Evolutionary conservation across 2,329 filamentous ascomycete species (phyloP).

Genomic region (Acrocalymma vagum): DNA sequence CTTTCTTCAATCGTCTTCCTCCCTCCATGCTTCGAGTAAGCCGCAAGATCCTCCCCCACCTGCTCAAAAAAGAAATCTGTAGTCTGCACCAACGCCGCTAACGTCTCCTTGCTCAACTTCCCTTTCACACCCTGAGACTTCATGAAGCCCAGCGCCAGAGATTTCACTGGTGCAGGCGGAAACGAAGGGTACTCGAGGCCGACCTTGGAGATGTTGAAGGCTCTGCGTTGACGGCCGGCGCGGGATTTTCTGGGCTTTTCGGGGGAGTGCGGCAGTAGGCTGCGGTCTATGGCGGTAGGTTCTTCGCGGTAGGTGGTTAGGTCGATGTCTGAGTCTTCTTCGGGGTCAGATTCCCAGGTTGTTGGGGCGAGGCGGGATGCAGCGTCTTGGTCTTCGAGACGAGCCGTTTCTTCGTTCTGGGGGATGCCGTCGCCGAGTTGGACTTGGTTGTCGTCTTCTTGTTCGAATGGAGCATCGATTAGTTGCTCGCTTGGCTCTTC

Average conservation of each 20-base stretch:
- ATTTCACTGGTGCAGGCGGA: slow-evolving; percentile 76
- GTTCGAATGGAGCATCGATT: slow-evolving; percentile 36
- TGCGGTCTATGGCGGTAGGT: slow-evolving; percentile 43
- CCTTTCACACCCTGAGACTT: slow-evolving; percentile 72
- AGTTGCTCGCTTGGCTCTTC: slow-evolving; percentile 7
- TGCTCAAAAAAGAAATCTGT: slow-evolving; percentile 95
- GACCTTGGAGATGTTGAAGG: slow-evolving; percentile 71
- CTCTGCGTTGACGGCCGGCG: slow-evolving; percentile 49
- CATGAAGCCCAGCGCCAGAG: slow-evolving; percentile 73
- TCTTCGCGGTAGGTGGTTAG: slow-evolving; percentile 45
- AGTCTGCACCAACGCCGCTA: slow-evolving; percentile 79
- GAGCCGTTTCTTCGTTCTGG: slow-evolving; percentile 27
- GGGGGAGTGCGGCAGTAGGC: slow-evolving; percentile 36
- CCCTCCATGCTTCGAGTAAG: slow-evolving; percentile 82
- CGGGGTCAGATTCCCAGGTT: slow-evolving; percentile 43
- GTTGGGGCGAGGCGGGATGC: slow-evolving; percentile 23
- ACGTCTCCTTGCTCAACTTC: slow-evolving; percentile 76
- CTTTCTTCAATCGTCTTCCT: slow-evolving; percentile 86
- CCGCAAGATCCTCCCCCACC: slow-evolving; percentile 78
- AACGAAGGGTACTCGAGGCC: slow-evolving; percentile 80
- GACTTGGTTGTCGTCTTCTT: slow-evolving; percentile 37
- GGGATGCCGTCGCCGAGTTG: slow-evolving; percentile 22
- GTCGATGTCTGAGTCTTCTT: slow-evolving; percentile 33
- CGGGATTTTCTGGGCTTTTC: slow-evolving; percentile 25
- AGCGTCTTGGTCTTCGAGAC: slow-evolving; percentile 34